Base-by-base conservation (phyloP, 495 filamentous ascomycete species). In the Talaromyces trachyspermus region DNA sequence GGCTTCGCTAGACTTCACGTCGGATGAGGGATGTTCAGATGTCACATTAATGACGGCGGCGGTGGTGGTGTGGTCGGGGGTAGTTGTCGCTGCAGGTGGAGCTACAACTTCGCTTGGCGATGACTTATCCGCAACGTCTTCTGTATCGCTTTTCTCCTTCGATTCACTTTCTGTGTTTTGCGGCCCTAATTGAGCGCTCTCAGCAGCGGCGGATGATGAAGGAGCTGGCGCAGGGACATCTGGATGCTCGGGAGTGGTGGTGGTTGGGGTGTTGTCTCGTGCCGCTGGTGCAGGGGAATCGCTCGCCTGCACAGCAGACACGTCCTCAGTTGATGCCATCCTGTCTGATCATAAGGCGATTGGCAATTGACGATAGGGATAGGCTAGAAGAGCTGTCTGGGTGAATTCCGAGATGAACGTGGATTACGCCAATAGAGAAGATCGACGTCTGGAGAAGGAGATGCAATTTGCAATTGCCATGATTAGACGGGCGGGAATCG, bases 251-350 rank as follows among this genome's bases (percentile, higher is more conserved):
- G n/a, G n/a, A n/a, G n/a, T n/a, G n/a, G n/a, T n/a, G n/a, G n/a
- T n/a, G n/a, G n/a, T n/a, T n/a, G n/a, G n/a, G n/a, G n/a, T n/a
- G n/a, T n/a, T n/a, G n/a, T n/a, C n/a, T n/a, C n/a, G n/a, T n/a
- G n/a, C n/a, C n/a, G n/a, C n/a, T n/a, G n/a, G n/a, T n/a, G n/a
- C n/a, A n/a, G n/a, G n/a, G n/a, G n/a, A n/a, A n/a, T n/a, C n/a
- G n/a, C n/a, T n/a, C 35, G 32, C 9, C 14, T 42, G 20, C 39
- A 42, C 24, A 42, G 23, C 39, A 42, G 39, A 20, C 39, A 42
- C 22, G 39, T 42, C 39, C 12, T 42, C 39, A 24, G 8, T 17
- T n/a, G 39, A 26, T 12, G 39, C 20, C 39, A 42, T 42, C 39
- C 39, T 26, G 12, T 26, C 11, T 5, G 11, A 25, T 3, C 10